Conservation (phyloP, 352 stramenopile genomes). For the Phytophthora syringae region DNA sequence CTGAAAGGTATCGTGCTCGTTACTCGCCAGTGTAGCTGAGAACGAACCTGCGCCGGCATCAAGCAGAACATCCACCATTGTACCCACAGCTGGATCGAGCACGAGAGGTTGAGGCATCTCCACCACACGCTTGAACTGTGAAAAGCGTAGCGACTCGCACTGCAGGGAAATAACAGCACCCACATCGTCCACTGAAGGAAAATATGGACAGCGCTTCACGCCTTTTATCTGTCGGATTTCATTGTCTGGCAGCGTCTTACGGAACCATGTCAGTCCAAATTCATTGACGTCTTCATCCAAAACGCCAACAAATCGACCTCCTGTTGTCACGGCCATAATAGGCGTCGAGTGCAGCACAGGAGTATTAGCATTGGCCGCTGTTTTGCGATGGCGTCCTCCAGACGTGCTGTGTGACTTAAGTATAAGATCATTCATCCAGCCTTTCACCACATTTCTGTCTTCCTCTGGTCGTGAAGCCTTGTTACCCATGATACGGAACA, state of each 20-base stretch:
- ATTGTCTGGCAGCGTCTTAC: conserved; percentile 51
- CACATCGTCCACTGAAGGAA: conserved; percentile 77
- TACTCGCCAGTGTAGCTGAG: conserved; percentile 79
- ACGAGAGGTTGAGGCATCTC: conserved; percentile 53
- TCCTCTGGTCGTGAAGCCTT: conserved; percentile 60
- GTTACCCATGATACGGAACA: conserved; percentile 77
- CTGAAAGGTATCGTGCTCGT: conserved; percentile 84
- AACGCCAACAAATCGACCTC: conserved; percentile 56
- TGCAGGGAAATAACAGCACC: conserved; percentile 59
- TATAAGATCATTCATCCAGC: conserved; percentile 65
- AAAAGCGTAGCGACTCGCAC: conserved; percentile 73
- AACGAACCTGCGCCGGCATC: conserved; percentile 76
- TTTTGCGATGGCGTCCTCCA: conserved; percentile 38
- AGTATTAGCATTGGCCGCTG: conserved; percentile 16
- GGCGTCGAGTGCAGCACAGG: conserved; percentile 57
- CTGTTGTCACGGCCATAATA: conserved; percentile 59
- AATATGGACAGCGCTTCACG: conserved; percentile 60
- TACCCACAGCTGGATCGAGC: conserved; percentile 67
- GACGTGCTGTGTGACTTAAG: conserved; percentile 51
- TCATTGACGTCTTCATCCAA: conserved; percentile 68
- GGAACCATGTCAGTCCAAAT: conserved; percentile 75
- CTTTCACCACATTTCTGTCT: conserved; percentile 60
- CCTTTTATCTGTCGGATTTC: conserved; percentile 78
- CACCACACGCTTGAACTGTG: conserved; percentile 59
- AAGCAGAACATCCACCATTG: conserved; percentile 76